These are phyloP conservation scores for Paramyrothecium sp. DNA, from an alignment of 2,329 filamentous ascomycete genomes.

Conservation along the genomic window DNA sequence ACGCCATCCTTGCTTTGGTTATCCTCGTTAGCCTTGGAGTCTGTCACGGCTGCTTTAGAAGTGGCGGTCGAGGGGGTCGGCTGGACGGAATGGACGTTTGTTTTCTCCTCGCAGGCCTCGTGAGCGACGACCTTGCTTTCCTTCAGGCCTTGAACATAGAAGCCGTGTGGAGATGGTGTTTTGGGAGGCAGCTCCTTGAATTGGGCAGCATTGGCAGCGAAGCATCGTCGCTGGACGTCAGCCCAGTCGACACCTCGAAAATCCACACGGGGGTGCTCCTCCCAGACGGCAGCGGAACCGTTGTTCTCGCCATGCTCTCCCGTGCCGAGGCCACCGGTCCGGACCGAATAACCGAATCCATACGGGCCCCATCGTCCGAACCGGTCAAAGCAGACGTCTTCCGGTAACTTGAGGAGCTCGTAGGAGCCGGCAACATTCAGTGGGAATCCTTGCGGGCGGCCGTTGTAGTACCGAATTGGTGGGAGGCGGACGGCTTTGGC, in stretches of 20 bases:
- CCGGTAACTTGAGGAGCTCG: slow-evolving; percentile 71
- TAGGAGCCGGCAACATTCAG: slow-evolving; percentile 86
- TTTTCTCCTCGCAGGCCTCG: slow-evolving; percentile 5
- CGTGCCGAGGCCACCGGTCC: slow-evolving; percentile 78
- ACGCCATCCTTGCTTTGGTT: slow-evolving; percentile 5
- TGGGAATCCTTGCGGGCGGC: slow-evolving; percentile 81
- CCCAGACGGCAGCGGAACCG: slow-evolving; percentile 79
- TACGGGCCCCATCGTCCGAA: slow-evolving; percentile 88
- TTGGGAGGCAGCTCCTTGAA: slow-evolving; percentile 54
- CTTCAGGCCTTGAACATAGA: slow-evolving; percentile 41
- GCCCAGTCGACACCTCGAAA: slow-evolving; percentile 78
- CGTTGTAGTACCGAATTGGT: slow-evolving; percentile 69
- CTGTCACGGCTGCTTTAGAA: neutral
- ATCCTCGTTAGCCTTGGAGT: slow-evolving; percentile 6
- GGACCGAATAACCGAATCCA: slow-evolving; percentile 79
- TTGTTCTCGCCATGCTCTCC: slow-evolving; percentile 82
- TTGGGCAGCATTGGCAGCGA: slow-evolving; percentile 65
- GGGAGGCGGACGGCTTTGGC: slow-evolving; percentile 67
- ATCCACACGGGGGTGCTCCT: slow-evolving; percentile 68
- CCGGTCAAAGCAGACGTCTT: slow-evolving; percentile 91
- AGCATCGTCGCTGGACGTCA: slow-evolving; percentile 72
- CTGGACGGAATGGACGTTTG: neutral
- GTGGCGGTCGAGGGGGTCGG: neutral
- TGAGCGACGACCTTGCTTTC: slow-evolving; percentile 9
- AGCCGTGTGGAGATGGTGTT: slow-evolving; percentile 44